Percentiles rank a stretch among this genome's conserved stretches.
Conservation (phyloP, 1,284 basidiomycete species). For the Ustilago vetiveriae region DNA sequence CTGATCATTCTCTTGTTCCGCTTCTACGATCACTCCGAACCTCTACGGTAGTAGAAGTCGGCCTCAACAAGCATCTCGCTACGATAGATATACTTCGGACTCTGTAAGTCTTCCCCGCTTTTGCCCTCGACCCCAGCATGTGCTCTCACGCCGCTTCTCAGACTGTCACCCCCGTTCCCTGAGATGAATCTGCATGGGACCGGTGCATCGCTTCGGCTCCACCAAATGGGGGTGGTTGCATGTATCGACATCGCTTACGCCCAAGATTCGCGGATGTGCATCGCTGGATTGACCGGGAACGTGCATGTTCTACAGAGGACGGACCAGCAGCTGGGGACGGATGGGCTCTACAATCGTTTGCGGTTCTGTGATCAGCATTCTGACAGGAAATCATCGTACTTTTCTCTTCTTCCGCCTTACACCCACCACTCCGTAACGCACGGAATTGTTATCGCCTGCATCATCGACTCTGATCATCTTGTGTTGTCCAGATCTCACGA, state of each 20-base stretch:
- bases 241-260: slow-evolving; percentile 1
- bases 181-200: slow-evolving; percentile 14
- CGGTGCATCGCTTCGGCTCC: slow-evolving; percentile 3
- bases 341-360: too few species aligned
- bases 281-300: not conserved
- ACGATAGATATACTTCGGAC: too few species aligned
- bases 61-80: slow-evolving; percentile 10
- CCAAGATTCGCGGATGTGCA: slow-evolving; percentile 1
- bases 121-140: too few species aligned
- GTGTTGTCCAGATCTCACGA: slow-evolving; percentile 1
- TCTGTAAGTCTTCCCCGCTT: slow-evolving; percentile 17
- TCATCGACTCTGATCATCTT: not conserved
- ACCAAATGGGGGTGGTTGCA: slow-evolving; percentile 3
- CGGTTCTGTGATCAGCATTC: not conserved
- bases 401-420: too few species aligned
- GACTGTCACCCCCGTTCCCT: too few species aligned
- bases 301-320: not conserved
- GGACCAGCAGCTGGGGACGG: too few species aligned
- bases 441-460: not conserved
- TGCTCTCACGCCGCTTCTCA: too few species aligned
- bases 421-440: too few species aligned
- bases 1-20: too few species aligned
- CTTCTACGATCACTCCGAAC: not conserved
- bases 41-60: slow-evolving; percentile 8
- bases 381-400: too few species aligned